phyloP scores from a whole-genome alignment of 345 rosid species.

The Garcia nutans region DNA sequence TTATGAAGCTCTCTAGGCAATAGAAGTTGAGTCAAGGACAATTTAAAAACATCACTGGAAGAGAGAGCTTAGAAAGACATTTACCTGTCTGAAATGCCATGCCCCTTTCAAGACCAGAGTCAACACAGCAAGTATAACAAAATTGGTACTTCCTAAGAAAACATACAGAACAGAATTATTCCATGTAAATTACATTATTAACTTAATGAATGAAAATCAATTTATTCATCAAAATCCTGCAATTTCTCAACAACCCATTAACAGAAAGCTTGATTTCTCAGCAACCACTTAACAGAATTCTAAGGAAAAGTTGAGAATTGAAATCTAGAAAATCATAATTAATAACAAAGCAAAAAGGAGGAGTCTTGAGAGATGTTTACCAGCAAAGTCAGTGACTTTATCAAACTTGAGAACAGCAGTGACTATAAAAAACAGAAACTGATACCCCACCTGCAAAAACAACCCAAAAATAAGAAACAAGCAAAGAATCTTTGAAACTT shows the following conservation, averaged over 20 bases:
- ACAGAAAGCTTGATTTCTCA: not conserved
- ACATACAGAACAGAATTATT: not conserved
- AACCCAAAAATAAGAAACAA: not conserved
- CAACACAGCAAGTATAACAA: conserved; percentile 69
- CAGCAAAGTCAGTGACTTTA: conserved; percentile 94
- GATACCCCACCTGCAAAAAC: conserved; percentile 63
- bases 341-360: not conserved
- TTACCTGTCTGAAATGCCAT: conserved; percentile 91
- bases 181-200: not conserved
- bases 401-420: conserved; percentile 80
- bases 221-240: conserved; percentile 2
- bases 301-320: not conserved
- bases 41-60: not conserved
- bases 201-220: not conserved
- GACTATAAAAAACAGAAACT: conserved; percentile 69
- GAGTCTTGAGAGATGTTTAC: conserved; percentile 30
- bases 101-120: conserved; percentile 72
- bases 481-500: not conserved
- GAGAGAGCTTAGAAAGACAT: not conserved
- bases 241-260: conserved; percentile 1
- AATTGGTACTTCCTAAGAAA: conserved; percentile 83
- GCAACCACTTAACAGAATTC: conserved; percentile 5
- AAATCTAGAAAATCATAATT: not conserved
- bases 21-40: not conserved
- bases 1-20: not conserved